A percentile compares a stretch with the other conserved stretches of the same genome.
Conservation (phyloP, 495 filamentous ascomycete genomes). For the Aspergillus kassunensis region DNA sequence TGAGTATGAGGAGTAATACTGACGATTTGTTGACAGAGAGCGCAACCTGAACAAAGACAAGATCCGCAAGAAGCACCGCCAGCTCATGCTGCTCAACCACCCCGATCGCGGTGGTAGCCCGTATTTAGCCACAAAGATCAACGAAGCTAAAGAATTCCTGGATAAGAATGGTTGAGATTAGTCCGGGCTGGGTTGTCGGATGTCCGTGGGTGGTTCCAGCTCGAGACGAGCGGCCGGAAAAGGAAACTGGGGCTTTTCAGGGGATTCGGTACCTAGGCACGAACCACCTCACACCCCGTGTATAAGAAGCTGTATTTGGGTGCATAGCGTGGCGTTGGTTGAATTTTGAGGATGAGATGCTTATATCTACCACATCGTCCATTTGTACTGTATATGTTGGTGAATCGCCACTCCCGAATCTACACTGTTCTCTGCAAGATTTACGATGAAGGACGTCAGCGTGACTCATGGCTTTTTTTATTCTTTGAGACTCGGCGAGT, state of each 20-base stretch:
- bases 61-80: slow-evolving; percentile 91
- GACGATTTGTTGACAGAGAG: slow-evolving; percentile 55
- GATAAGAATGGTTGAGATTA: slow-evolving; percentile 59
- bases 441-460: no score
- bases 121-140: slow-evolving; percentile 94
- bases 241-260: background rate
- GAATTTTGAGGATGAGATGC: slow-evolving; percentile 25
- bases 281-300: slow-evolving; percentile 5
- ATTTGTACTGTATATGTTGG: slow-evolving; percentile 34
- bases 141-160: slow-evolving; percentile 94
- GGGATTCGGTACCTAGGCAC: background rate
- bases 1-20: slow-evolving; percentile 7
- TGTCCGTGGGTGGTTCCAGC: background rate
- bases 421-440: slow-evolving; percentile 11
- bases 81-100: slow-evolving; percentile 96
- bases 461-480: no score
- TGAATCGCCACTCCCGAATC: slow-evolving; percentile 42
- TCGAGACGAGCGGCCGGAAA: background rate
- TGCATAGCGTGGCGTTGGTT: slow-evolving; percentile 48
- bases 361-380: slow-evolving; percentile 19
- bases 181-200: background rate
- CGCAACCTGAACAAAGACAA: slow-evolving; percentile 82
- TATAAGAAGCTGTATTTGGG: slow-evolving; percentile 26
- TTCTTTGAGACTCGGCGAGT: no score
- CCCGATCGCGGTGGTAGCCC: slow-evolving; percentile 96